Evolutionary conservation across 768 basidiomycete genomes (phyloP).

Genomic region (Dioszegia hungarica): DNA sequence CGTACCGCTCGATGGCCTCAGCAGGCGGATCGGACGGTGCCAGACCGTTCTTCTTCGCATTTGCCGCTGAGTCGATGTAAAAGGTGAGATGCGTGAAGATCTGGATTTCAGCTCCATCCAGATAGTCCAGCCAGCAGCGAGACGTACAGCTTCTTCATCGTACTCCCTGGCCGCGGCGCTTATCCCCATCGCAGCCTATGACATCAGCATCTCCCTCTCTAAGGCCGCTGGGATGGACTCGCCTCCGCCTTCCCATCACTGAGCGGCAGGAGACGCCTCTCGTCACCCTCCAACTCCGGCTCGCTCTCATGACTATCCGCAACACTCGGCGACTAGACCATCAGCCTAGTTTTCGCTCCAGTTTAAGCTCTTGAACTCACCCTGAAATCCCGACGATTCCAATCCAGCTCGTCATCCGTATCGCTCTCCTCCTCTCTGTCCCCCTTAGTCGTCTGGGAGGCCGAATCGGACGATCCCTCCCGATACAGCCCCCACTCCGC

Average conservation of each 20-base stretch:
- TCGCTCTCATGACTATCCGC: conserved; percentile 19
- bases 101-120: conserved; percentile 6
- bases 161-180: conserved; percentile 66
- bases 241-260: background rate
- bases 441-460: background rate
- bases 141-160: conserved; percentile 58
- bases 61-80: conserved; percentile 77
- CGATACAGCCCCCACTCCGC: conserved; percentile 33
- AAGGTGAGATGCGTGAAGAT: conserved; percentile 87
- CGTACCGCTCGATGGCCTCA: conserved; percentile 55
- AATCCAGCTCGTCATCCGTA: conserved; percentile 10
- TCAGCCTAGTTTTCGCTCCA: background rate
- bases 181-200: conserved; percentile 64
- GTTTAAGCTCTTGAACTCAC: background rate
- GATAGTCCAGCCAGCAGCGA: background rate
- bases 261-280: background rate
- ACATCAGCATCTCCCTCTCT: background rate
- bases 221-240: background rate
- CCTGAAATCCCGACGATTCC: background rate
- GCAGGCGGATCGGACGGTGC: conserved; percentile 54
- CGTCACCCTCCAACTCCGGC: conserved; percentile 33
- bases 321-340: background rate
- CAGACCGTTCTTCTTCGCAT: conserved; percentile 66
- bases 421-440: conserved; percentile 19
- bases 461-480: conserved; percentile 1